Evolutionary conservation across 257 asterid species (phyloP).

Genomic region (Scutellaria baicalensis): DNA sequence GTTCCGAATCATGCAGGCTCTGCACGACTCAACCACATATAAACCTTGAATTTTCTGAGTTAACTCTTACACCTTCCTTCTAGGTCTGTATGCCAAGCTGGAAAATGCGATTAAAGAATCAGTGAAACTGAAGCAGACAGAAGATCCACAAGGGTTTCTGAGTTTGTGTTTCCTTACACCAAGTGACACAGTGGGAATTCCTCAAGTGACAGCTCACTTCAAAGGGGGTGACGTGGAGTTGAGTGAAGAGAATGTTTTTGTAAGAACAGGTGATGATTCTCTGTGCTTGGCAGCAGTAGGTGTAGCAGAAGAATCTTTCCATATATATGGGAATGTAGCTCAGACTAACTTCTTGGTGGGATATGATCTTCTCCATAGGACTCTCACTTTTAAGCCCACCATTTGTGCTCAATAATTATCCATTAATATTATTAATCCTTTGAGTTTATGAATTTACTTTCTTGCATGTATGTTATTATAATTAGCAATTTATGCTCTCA

Average conservation of each 20-base stretch:
- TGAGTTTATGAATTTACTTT: no score
- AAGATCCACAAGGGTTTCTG: conserved; percentile 14
- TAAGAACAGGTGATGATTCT: not conserved
- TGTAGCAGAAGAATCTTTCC: not conserved
- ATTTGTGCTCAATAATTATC: conserved; percentile 10
- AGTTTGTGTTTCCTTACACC: conserved; percentile 10
- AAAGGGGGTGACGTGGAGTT: conserved; percentile 29
- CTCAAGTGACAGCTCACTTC: conserved; percentile 20
- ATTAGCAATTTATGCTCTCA: no score
- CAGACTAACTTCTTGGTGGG: conserved; percentile 43
- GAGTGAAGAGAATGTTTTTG: conserved; percentile 16
- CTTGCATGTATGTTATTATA: no score
- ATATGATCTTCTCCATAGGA: conserved; percentile 26
- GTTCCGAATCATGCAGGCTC: no score
- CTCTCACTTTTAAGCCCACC: conserved; percentile 28
- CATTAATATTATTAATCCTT: no score
- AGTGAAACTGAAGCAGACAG: not conserved
- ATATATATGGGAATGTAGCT: conserved; percentile 36
- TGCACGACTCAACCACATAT: no score
- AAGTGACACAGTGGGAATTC: not conserved
- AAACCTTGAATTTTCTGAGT: no score
- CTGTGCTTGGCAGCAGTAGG: conserved; percentile 21
- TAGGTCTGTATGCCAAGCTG: conserved; percentile 3
- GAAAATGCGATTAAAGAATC: not conserved
- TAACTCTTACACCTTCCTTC: no score